Evolutionary conservation across 2,329 filamentous ascomycete genomes (phyloP).

Genomic region (Cryphonectria naterciae): DNA sequence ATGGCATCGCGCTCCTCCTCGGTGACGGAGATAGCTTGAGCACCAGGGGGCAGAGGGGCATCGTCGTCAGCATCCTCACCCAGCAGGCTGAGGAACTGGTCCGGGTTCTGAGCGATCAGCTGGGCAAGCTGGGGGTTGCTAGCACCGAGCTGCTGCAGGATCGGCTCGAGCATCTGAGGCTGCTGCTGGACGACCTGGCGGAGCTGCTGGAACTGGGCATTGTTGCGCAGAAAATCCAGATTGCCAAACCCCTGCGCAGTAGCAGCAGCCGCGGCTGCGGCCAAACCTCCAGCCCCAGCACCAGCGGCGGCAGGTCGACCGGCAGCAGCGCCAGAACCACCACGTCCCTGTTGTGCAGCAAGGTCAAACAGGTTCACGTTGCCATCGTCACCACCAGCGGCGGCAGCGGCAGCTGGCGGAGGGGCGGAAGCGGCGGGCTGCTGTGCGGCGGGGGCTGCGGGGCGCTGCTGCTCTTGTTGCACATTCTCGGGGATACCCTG

Average conservation of each 20-base stretch:
- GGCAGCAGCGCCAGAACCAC: slow-evolving; percentile 48
- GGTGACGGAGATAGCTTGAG: slow-evolving; percentile 87
- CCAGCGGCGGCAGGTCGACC: slow-evolving; percentile 43
- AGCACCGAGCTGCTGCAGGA: slow-evolving; percentile 91
- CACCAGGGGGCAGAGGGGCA: slow-evolving; percentile 81
- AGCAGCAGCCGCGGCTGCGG: slow-evolving; percentile 53
- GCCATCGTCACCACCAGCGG: slow-evolving; percentile 63
- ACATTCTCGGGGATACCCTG: slow-evolving; percentile 90
- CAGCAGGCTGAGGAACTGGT: slow-evolving; percentile 88
- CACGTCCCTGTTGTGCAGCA: slow-evolving; percentile 73
- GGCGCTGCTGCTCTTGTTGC: slow-evolving; percentile 56
- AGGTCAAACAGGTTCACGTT: slow-evolving; percentile 91
- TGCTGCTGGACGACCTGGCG: slow-evolving; percentile 97
- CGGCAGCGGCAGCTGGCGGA: slow-evolving; percentile 46
- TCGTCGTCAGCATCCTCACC: slow-evolving; percentile 88
- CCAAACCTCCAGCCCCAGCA: slow-evolving; percentile 47
- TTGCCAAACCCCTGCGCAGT: slow-evolving; percentile 66
- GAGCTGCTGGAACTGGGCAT: slow-evolving; percentile 96
- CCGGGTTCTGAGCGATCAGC: slow-evolving; percentile 87
- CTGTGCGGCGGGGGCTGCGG: slow-evolving; percentile 29
- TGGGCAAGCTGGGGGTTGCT: slow-evolving; percentile 94
- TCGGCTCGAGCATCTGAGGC: slow-evolving; percentile 97
- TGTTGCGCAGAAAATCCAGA: slow-evolving; percentile 91
- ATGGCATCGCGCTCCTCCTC: slow-evolving; percentile 97
- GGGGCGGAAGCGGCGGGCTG: slow-evolving; percentile 26